A percentile compares a stretch with the other conserved stretches of the same genome.
phyloP scores from a whole-genome alignment of 78 protist species.

The Cavenderia fasciculata region DNA sequence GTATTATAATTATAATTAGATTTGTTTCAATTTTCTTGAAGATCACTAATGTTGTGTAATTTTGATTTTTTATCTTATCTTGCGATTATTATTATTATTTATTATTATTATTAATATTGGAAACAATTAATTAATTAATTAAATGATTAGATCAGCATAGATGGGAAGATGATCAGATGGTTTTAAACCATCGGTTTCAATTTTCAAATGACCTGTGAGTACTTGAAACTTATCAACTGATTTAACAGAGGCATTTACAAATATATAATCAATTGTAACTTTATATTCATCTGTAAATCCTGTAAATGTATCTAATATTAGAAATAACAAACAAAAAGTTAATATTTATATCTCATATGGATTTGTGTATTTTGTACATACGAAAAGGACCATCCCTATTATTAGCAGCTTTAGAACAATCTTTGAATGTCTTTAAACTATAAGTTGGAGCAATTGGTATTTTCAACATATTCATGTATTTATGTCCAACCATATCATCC shows the following conservation, averaged over 20 bases:
- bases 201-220: slow-evolving; percentile 1
- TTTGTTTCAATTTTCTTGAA: no score
- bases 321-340: background rate
- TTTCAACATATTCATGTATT: background rate
- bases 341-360: background rate
- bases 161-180: slow-evolving; percentile 49
- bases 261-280: slow-evolving; percentile 8
- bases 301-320: slow-evolving; percentile 24
- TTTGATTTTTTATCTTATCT: no score
- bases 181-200: slow-evolving; percentile 1
- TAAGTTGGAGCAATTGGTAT: background rate
- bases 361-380: background rate
- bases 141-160: slow-evolving; percentile 2
- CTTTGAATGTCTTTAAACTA: background rate
- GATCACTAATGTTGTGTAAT: no score
- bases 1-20: no score
- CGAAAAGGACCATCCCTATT: slow-evolving; percentile 17
- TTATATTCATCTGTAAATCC: slow-evolving; percentile 1
- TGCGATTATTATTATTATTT: no score
- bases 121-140: no score
- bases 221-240: slow-evolving; percentile 4
- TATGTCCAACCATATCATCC: background rate
- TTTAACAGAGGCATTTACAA: slow-evolving; percentile 5
- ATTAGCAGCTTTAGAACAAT: background rate
- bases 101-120: no score